A percentile compares a stretch with the other conserved stretches of the same genome.
phyloP scores from a whole-genome alignment of 78 protist species.

The Polysphondylium violaceum region DNA sequence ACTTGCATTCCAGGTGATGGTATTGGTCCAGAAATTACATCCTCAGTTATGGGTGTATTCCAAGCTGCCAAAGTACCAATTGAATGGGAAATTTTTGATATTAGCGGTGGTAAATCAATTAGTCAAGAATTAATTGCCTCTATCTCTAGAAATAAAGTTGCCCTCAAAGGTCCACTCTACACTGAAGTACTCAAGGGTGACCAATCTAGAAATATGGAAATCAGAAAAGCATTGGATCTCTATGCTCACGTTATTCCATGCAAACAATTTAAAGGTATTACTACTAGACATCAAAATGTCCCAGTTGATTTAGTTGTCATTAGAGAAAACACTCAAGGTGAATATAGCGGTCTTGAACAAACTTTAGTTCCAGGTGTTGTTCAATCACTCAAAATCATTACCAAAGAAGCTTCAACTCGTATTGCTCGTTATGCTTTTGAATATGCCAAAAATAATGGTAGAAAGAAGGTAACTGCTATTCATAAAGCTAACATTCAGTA shows the following conservation, averaged over 20 bases:
- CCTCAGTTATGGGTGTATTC: constrained; percentile 78
- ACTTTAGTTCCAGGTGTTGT: constrained; percentile 85
- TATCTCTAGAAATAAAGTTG: constrained; percentile 77
- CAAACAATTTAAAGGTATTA: constrained; percentile 79
- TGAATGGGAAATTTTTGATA: constrained; percentile 81
- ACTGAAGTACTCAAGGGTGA: constrained; percentile 36
- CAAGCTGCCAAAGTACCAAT: constrained; percentile 87
- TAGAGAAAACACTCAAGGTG: constrained; percentile 94
- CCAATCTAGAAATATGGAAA: constrained; percentile 82
- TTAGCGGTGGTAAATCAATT: constrained; percentile 63
- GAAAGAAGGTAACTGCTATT: constrained; percentile 90
- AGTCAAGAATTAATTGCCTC: constrained; percentile 66
- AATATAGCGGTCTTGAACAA: constrained; percentile 77
- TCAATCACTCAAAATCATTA: constrained; percentile 84
- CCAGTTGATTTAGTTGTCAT: constrained; percentile 85
- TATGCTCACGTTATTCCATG: constrained; percentile 89
- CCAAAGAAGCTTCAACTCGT: constrained; percentile 86
- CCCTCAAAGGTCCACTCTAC: constrained; percentile 84
- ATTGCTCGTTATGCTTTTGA: constrained; percentile 91
- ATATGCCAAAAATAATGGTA: constrained; percentile 77
- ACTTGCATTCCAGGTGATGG: constrained; percentile 91
- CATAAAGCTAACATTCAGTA: constrained; percentile 95
- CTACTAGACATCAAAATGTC: constrained; percentile 65
- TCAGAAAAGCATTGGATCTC: constrained; percentile 86
- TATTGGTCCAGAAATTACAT: constrained; percentile 90